phyloP scores from a whole-genome alignment of 345 rosid genomes.

The Aquilaria sinensis region DNA sequence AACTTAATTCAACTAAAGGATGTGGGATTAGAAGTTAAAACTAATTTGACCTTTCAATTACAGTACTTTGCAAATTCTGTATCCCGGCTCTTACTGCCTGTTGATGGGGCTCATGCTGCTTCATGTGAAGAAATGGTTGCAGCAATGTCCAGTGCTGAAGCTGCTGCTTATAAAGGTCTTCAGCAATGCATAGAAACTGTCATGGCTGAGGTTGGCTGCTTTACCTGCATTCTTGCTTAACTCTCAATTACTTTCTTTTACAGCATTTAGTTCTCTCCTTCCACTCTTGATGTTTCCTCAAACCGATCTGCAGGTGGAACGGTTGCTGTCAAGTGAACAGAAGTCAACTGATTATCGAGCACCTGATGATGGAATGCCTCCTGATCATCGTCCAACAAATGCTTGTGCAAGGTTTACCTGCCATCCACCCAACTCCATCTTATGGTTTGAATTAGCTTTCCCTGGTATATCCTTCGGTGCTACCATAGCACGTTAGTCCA shows the following conservation, averaged over 20 bases:
- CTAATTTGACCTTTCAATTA: slow-evolving; percentile 13
- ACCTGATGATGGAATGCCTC: slow-evolving; percentile 86
- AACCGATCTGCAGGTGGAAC: slow-evolving; percentile 53
- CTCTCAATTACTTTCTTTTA: neutral
- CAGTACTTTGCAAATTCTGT: slow-evolving; percentile 90
- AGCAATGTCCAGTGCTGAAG: slow-evolving; percentile 88
- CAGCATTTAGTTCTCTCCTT: neutral
- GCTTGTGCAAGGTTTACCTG: slow-evolving; percentile 72
- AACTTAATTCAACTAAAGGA: slow-evolving; percentile 2
- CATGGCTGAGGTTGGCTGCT: slow-evolving; percentile 77
- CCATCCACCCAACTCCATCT: neutral
- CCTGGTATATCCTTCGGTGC: neutral
- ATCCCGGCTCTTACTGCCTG: slow-evolving; percentile 84
- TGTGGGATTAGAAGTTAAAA: slow-evolving; percentile 1
- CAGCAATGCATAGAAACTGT: slow-evolving; percentile 96
- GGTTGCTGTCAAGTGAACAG: slow-evolving; percentile 84
- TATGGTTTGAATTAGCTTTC: neutral
- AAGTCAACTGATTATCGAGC: slow-evolving; percentile 82
- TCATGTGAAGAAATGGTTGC: slow-evolving; percentile 97
- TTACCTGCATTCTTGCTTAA: slow-evolving; percentile 4
- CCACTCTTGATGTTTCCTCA: slow-evolving; percentile 2
- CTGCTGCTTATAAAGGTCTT: slow-evolving; percentile 92
- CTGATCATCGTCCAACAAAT: slow-evolving; percentile 89
- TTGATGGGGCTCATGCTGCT: slow-evolving; percentile 95
- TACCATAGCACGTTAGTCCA: no score